These are phyloP conservation scores for Kodamaea sp. DNA, from an alignment of 1,139 yeast species.

Conservation along the genomic window DNA sequence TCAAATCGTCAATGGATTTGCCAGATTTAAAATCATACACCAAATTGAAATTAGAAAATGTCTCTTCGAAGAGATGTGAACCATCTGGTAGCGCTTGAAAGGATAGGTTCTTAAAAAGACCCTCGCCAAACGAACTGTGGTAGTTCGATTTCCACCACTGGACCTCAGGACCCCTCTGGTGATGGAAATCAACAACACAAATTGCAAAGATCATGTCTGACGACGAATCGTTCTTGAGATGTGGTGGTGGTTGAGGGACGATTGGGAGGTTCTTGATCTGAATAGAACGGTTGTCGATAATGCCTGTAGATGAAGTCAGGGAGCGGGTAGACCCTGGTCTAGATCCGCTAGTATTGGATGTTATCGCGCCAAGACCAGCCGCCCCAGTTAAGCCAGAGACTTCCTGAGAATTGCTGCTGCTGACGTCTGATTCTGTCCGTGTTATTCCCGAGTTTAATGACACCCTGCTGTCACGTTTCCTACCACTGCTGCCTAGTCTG, in stretches of 20 bases:
- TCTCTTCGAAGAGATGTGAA: conserved; percentile 86
- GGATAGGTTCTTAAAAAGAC: conserved; percentile 84
- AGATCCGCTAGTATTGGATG: background rate
- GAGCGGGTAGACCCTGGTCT: conserved; percentile 3
- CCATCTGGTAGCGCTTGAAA: conserved; percentile 98
- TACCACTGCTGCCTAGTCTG: conserved; percentile 24
- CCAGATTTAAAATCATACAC: conserved; percentile 64
- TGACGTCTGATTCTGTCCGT: conserved; percentile 9
- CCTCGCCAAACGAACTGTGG: conserved; percentile 34
- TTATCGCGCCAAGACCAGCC: background rate
- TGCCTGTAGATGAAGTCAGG: conserved; percentile 9
- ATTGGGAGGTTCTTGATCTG: conserved; percentile 43
- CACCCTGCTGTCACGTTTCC: conserved; percentile 11
- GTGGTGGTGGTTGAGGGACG: conserved; percentile 5
- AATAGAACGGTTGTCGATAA: conserved; percentile 14
- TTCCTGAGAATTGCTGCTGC: conserved; percentile 10
- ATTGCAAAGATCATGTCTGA: conserved; percentile 69
- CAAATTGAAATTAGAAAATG: conserved; percentile 86
- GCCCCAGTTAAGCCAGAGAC: conserved; percentile 1
- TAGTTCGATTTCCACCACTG: conserved; percentile 87
- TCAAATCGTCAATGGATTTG: conserved; percentile 44
- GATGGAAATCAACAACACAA: conserved; percentile 92
- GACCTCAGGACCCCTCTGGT: conserved; percentile 90
- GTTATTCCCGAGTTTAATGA: conserved; percentile 9
- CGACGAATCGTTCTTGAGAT: conserved; percentile 7